phyloP scores from a whole-genome alignment of 805 yeast species.

The Hanseniaspora thailandica region DNA sequence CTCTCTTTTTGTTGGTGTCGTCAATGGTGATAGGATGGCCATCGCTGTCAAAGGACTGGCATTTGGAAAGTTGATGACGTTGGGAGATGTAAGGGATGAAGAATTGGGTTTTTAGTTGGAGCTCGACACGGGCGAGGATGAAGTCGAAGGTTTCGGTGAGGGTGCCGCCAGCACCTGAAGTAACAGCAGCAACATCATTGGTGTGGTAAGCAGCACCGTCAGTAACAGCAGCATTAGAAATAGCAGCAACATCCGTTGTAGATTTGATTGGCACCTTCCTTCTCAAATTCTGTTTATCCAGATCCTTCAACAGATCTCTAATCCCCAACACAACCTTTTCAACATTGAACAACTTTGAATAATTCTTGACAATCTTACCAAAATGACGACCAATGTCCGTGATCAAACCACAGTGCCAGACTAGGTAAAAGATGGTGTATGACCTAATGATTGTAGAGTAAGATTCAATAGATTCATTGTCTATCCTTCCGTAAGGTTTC shows the following conservation, averaged over 20 bases:
- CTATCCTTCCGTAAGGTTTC: constrained; percentile 3
- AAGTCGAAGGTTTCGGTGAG: not conserved
- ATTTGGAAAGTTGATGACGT: not conserved
- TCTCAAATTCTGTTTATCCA: not conserved
- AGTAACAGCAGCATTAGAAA: too few relatives aligned
- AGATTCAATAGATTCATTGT: not conserved
- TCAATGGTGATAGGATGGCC: not conserved
- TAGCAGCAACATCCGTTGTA: too few relatives aligned
- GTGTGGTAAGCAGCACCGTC: not conserved
- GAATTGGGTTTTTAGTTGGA: not conserved
- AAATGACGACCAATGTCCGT: not conserved
- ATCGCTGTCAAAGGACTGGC: not conserved
- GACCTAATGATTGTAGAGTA: not conserved
- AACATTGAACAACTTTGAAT: constrained; percentile 4
- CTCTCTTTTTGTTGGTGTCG: constrained; percentile 2
- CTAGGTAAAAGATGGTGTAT: constrained; percentile 1
- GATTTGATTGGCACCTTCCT: too few relatives aligned
- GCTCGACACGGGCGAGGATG: not conserved
- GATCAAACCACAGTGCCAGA: constrained; percentile 7
- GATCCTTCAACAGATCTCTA: not conserved
- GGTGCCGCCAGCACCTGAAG: not conserved
- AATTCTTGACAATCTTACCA: constrained; percentile 5
- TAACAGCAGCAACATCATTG: too few relatives aligned
- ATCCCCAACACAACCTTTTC: constrained; percentile 8
- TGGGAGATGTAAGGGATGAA: not conserved